These are phyloP conservation scores for Debaryomyces prosopidis DNA, from an alignment of 805 yeast genomes.

Conservation along the genomic window DNA sequence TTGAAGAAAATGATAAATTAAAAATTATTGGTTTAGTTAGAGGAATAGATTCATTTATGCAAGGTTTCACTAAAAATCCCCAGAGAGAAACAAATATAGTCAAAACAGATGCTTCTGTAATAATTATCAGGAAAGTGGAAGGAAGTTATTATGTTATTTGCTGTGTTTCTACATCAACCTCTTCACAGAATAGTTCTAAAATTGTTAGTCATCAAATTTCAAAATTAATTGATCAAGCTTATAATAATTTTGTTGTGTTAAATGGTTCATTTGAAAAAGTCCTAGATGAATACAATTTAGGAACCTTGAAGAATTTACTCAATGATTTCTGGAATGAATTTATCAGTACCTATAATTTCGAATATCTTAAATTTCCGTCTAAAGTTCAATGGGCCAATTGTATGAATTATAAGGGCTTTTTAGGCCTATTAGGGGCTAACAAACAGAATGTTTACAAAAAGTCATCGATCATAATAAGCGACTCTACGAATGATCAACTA, in stretches of 20 bases:
- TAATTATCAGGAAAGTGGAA: constrained; percentile 26
- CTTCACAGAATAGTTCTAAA: constrained; percentile 14
- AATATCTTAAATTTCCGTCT: constrained; percentile 18
- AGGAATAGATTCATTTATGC: constrained; percentile 34
- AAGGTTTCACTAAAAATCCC: constrained; percentile 18
- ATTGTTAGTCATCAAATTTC: constrained; percentile 26
- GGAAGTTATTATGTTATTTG: constrained; percentile 26
- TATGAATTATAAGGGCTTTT: constrained; percentile 35
- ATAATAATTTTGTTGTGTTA: constrained; percentile 26
- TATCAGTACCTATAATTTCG: constrained; percentile 23
- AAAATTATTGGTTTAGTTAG: constrained; percentile 35
- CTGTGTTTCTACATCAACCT: constrained; percentile 17
- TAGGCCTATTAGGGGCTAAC: constrained; percentile 26
- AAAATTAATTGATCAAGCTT: constrained; percentile 19
- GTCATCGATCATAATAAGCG: constrained; percentile 22
- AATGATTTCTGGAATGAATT: constrained; percentile 31
- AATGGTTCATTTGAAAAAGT: constrained; percentile 24
- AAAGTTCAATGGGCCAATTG: constrained; percentile 36
- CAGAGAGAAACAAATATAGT: constrained; percentile 19
- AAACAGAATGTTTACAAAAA: constrained; percentile 20
- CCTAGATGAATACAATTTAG: constrained; percentile 14
- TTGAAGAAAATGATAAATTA: constrained; percentile 17
- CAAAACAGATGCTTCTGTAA: constrained; percentile 24
- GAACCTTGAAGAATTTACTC: constrained; percentile 16
- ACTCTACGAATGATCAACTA: constrained; percentile 17